Evolutionary conservation across 2,329 filamentous ascomycete species (phyloP).

Genomic region (Harringtonia lauricola): DNA sequence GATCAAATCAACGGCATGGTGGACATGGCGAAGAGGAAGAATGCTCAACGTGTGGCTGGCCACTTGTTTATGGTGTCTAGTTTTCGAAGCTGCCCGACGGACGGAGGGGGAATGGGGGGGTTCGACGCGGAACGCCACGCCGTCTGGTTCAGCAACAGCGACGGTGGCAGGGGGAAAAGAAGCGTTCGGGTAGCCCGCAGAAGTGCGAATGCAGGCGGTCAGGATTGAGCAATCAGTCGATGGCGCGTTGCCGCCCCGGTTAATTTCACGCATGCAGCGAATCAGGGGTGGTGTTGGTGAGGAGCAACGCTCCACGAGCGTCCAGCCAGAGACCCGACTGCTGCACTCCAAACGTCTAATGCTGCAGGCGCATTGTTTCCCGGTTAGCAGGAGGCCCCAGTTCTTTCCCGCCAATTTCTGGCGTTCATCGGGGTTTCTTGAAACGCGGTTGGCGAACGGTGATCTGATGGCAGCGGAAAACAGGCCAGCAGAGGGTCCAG

Average conservation of each 20-base stretch:
- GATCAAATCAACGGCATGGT: too few species aligned
- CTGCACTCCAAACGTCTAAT: not conserved
- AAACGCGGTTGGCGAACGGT: not conserved
- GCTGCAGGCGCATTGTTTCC: not conserved
- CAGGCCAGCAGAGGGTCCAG: too few species aligned
- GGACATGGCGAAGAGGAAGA: too few species aligned
- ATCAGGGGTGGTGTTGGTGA: not conserved
- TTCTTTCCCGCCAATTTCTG: too few species aligned
- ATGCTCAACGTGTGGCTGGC: too few species aligned
- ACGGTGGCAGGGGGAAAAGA: too few species aligned
- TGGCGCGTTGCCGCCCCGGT: not conserved
- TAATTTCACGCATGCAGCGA: not conserved
- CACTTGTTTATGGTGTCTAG: too few species aligned
- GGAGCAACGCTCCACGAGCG: conserved; percentile 1
- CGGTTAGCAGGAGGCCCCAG: not conserved
- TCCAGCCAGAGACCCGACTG: not conserved
- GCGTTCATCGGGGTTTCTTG: not conserved
- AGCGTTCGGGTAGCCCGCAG: not conserved
- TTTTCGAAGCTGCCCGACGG: too few species aligned
- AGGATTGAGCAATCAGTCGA: conserved; percentile 1
- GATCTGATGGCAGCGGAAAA: too few species aligned
- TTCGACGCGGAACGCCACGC: too few species aligned
- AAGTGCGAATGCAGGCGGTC: conserved; percentile 7
- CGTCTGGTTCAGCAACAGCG: too few species aligned
- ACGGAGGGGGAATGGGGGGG: too few species aligned